Evolutionary conservation across 2,329 filamentous ascomycete species (phyloP).

Genomic region (Fusarium nodosum): DNA sequence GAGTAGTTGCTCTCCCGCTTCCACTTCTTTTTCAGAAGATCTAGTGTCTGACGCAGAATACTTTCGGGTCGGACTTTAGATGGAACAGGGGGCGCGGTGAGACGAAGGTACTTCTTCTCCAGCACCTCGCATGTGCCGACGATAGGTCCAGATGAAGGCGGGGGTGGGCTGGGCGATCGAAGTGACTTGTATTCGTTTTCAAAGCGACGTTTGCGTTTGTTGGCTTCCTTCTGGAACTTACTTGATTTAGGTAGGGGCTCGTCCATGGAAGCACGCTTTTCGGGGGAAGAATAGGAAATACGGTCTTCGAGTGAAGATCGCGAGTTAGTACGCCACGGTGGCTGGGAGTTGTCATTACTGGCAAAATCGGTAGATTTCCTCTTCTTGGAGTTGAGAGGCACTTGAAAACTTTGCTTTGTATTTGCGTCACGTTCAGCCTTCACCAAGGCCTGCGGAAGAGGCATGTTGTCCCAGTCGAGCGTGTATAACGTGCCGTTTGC

Average conservation of each 20-base stretch:
- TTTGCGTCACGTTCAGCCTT: slow-evolving; percentile 74
- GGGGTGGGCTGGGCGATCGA: slow-evolving; percentile 69
- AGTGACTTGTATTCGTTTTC: slow-evolving; percentile 74
- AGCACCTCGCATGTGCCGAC: slow-evolving; percentile 86
- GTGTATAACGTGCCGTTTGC: slow-evolving; percentile 77
- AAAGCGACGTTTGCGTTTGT: slow-evolving; percentile 91
- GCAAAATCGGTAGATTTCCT: slow-evolving; percentile 81
- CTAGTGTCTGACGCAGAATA: slow-evolving; percentile 85
- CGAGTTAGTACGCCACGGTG: slow-evolving; percentile 81
- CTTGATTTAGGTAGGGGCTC: slow-evolving; percentile 70
- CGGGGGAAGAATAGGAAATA: slow-evolving; percentile 70
- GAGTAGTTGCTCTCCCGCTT: slow-evolving; percentile 91
- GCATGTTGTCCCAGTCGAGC: slow-evolving; percentile 86
- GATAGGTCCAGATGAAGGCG: slow-evolving; percentile 76
- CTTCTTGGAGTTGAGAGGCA: slow-evolving; percentile 72
- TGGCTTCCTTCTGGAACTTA: slow-evolving; percentile 94
- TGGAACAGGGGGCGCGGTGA: slow-evolving; percentile 90
- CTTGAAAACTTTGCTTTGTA: slow-evolving; percentile 53
- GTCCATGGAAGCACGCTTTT: slow-evolving; percentile 60
- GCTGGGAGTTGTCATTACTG: slow-evolving; percentile 67
- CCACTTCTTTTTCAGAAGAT: slow-evolving; percentile 95
- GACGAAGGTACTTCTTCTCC: slow-evolving; percentile 94
- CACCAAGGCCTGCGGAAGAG: slow-evolving; percentile 87
- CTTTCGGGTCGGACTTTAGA: slow-evolving; percentile 87
- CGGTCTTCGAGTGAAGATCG: slow-evolving; percentile 77